Conservation (phyloP, 2,329 filamentous ascomycete genomes). For the Colletotrichum chrysophilum region DNA sequence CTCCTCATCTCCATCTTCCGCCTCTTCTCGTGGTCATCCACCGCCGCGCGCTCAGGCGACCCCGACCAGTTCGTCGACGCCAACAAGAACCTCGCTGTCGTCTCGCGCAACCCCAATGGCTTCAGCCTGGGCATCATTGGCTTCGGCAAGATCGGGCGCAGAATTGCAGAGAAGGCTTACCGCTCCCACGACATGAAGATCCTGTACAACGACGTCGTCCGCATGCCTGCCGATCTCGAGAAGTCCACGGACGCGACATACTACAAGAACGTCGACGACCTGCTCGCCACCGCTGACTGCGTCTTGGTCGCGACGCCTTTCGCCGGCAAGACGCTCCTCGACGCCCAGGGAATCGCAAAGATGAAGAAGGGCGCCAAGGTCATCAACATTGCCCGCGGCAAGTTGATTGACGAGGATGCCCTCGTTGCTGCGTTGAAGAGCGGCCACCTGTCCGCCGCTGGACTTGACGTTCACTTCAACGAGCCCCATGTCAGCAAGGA, state of each 20-base stretch:
- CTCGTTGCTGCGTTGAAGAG: constrained; percentile 69
- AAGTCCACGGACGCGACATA: constrained; percentile 41
- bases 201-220: constrained; percentile 61
- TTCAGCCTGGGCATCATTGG: constrained; percentile 57
- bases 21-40: constrained; percentile 18
- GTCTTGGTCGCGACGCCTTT: constrained; percentile 72
- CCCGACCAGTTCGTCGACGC: constrained; percentile 19
- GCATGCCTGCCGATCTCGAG: constrained; percentile 40
- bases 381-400: constrained; percentile 74
- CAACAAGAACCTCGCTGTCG: constrained; percentile 15
- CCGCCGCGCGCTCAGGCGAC: constrained; percentile 15
- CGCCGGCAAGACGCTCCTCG: constrained; percentile 71
- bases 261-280: constrained; percentile 27
- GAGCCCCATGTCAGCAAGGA: constrained; percentile 53
- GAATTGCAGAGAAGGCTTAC: constrained; percentile 48
- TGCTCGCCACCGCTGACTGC: constrained; percentile 50
- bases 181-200: constrained; percentile 61
- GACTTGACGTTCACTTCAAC: constrained; percentile 75
- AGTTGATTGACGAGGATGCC: constrained; percentile 75
- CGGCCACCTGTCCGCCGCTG: constrained; percentile 67
- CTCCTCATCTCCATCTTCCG: constrained; percentile 18
- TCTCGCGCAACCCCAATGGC: constrained; percentile 17
- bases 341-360: constrained; percentile 64
- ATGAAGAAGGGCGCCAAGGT: constrained; percentile 76
- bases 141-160: constrained; percentile 64